Conservation (phyloP, 345 rosid genomes). For the Citrus australasica region DNA sequence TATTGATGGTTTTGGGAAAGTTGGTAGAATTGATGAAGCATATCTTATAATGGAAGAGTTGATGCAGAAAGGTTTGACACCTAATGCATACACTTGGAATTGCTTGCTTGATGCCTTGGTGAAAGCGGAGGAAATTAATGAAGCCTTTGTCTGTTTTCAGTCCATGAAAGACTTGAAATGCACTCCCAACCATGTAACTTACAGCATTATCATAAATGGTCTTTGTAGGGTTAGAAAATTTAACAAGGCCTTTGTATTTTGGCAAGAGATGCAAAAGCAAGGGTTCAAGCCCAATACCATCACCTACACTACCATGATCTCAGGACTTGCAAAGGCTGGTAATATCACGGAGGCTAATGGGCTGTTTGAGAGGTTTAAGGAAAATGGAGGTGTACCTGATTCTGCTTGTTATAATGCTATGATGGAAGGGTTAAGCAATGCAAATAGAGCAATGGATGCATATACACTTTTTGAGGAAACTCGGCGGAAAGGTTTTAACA, state of each 20-base stretch:
- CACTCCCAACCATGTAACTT: conserved; percentile 69
- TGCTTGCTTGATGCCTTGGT: conserved; percentile 91
- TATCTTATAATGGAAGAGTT: conserved; percentile 90
- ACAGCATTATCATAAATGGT: conserved; percentile 76
- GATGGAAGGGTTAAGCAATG: conserved; percentile 76
- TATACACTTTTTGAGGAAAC: conserved; percentile 81
- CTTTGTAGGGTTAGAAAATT: conserved; percentile 84
- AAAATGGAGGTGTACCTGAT: conserved; percentile 65
- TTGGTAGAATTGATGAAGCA: conserved; percentile 95
- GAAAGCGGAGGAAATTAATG: conserved; percentile 81
- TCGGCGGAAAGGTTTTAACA: conserved; percentile 56
- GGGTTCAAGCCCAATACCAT: conserved; percentile 65
- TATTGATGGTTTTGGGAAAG: conserved; percentile 95
- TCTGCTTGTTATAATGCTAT: conserved; percentile 76
- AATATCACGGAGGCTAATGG: conserved; percentile 65
- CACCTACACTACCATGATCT: conserved; percentile 80
- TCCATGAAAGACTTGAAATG: conserved; percentile 78
- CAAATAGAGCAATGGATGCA: conserved; percentile 73
- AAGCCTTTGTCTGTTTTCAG: conserved; percentile 84
- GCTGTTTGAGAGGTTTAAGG: conserved; percentile 71
- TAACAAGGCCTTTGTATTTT: conserved; percentile 91
- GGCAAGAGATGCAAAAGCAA: conserved; percentile 97
- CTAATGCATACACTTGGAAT: conserved; percentile 86
- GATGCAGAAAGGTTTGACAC: conserved; percentile 87
- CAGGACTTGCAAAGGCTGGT: conserved; percentile 90